Conservation (phyloP, 345 rosid species). For the Citrus mangshanensis region DNA sequence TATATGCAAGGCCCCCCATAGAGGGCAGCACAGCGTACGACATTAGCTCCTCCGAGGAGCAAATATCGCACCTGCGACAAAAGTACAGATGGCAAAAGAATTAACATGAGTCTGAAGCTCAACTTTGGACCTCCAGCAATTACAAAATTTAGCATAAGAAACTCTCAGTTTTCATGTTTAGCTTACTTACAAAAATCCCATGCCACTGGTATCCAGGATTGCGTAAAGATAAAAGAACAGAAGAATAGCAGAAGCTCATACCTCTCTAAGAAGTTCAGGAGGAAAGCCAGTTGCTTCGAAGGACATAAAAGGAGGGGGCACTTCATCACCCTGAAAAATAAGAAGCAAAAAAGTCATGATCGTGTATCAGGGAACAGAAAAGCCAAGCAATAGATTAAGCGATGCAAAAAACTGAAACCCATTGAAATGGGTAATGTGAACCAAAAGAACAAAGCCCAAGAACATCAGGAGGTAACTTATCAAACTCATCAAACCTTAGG, state of each 20-base stretch:
- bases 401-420: neutral
- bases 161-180: conserved; percentile 15
- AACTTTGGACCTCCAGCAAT: conserved; percentile 56
- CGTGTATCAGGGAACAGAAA: neutral
- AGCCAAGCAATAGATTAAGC: neutral
- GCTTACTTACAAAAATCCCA: conserved; percentile 25
- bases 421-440: neutral
- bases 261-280: conserved; percentile 92
- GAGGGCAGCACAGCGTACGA: conserved; percentile 96
- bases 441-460: neutral
- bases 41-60: conserved; percentile 97
- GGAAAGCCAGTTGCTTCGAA: conserved; percentile 88
- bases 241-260: conserved; percentile 26
- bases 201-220: neutral
- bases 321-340: conserved; percentile 64
- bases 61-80: conserved; percentile 99
- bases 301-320: conserved; percentile 71
- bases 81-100: conserved; percentile 72
- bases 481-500: neutral
- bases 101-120: conserved; percentile 57
- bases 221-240: conserved; percentile 5
- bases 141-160: conserved; percentile 27
- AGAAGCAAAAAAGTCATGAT: neutral
- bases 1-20: conserved; percentile 62
- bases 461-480: neutral